Evolutionary conservation across 2,329 filamentous ascomycete genomes (phyloP).

Genomic region (Boeremia exigua): DNA sequence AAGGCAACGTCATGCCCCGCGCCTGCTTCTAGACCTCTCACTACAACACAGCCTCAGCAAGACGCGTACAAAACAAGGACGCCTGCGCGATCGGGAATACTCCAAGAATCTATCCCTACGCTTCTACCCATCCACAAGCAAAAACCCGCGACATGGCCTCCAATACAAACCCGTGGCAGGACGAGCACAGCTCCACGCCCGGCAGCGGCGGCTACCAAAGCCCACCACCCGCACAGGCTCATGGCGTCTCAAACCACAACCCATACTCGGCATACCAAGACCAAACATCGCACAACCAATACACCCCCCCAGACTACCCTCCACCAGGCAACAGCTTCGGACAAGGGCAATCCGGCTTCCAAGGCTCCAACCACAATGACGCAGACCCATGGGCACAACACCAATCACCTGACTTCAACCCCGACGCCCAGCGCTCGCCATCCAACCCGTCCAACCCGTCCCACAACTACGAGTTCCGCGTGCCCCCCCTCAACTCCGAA

Average conservation of each 20-base stretch:
- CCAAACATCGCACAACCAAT: constrained; percentile 15
- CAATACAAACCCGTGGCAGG: constrained; percentile 31
- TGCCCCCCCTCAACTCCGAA: constrained; percentile 11
- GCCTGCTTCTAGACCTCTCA: constrained; percentile 15
- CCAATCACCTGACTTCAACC: constrained; percentile 18
- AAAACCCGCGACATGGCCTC: constrained; percentile 22
- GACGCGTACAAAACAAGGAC: constrained; percentile 14
- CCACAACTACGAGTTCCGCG: constrained; percentile 10
- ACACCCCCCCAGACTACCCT: constrained; percentile 8
- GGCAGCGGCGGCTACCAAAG: constrained; percentile 22
- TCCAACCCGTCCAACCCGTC: constrained; percentile 8
- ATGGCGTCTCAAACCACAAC: constrained; percentile 22
- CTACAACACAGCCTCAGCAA: constrained; percentile 22
- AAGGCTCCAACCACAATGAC: constrained; percentile 2
- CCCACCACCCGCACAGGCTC: constrained; percentile 13
- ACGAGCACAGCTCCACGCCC: constrained; percentile 22
- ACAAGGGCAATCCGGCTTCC: neutral
- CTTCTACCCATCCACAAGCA: no score
- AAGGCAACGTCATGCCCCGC: constrained; percentile 26
- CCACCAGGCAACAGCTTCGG: constrained; percentile 9
- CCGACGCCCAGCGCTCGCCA: constrained; percentile 8
- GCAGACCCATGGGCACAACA: constrained; percentile 15
- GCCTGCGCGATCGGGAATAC: neutral
- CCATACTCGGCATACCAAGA: constrained; percentile 33
- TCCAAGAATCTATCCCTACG: neutral